Evolutionary conservation across 1,284 basidiomycete genomes (phyloP), one percentile per base, ranked within the genome.

Genomic region (Sporisorium reilianum): DNA sequence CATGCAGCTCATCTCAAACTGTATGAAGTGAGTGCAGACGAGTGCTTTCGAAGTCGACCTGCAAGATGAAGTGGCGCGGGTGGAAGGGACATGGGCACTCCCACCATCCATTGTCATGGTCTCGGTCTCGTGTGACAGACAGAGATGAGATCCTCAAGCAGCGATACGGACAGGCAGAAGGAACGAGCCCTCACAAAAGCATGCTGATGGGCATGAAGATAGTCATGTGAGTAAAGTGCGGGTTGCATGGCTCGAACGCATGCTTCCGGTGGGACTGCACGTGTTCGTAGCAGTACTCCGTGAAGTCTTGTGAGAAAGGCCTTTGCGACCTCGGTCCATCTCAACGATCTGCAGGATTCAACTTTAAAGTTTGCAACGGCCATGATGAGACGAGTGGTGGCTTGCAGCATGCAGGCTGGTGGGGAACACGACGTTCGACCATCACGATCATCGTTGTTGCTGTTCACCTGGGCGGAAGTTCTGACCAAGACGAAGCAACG

Each of bases 301-400:
- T 9, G 28, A 30, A 30, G 28, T n/a, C n/a, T n/a, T n/a, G 26
- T 30, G 28, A 5, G 28, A 30, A 11, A 34, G 9, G 11, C 32
- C 8, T 18, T 26, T 28, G 7, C 26, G 44, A 5, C 26, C 9
- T 20, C 25, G 18, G 14, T 48, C n/a, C 26, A 48, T 48, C 46
- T 30, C 46, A 30, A 45, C 44, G 20, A 46, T n/a, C 45, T 48
- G 46, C 26, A 30, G 30, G 18, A n/a, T 23, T n/a, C 18, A 48
- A n/a, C n/a, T 20, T 20, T 30, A 20, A 28, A 20, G 18, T 28
- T 26, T 28, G 45, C 45, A 46, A 46, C 26, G 16, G 25, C 16
- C 26, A 26, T 30, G 11, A 30, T 18, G 25, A 26, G 11, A 30
- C 9, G 25, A 26, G 26, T n/a, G 25, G 26, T 28, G 45, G 26